phyloP scores from a whole-genome alignment of 371 early-diverging fungal genomes.

The Apophysomyces ossiformis region DNA sequence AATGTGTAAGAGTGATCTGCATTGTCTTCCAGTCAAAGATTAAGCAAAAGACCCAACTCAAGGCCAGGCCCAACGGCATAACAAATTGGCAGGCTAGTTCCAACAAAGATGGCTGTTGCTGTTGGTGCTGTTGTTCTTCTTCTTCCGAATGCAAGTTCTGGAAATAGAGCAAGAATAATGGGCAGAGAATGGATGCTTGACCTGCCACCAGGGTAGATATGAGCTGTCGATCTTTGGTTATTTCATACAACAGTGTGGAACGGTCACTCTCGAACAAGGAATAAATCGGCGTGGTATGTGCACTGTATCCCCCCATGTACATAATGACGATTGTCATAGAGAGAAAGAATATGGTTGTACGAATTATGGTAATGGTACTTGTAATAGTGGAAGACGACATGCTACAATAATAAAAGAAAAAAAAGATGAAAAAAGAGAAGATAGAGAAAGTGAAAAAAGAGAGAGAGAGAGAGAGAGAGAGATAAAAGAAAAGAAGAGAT shows the following conservation, averaged over 20 bases:
- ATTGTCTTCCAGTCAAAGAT: conserved; percentile 42
- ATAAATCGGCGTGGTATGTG: conserved; percentile 24
- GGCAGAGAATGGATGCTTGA: conserved; percentile 49
- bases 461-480: no score
- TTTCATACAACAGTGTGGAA: conserved; percentile 21
- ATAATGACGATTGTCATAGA: conserved; percentile 33
- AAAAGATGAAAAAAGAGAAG: conserved; percentile 11
- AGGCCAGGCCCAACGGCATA: conserved; percentile 45
- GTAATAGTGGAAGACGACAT: conserved; percentile 30
- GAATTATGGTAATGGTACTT: conserved; percentile 20
- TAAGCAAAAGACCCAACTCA: conserved; percentile 50
- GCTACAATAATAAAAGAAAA: conserved; percentile 8
- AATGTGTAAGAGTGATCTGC: conserved; percentile 3
- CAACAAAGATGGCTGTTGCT: background rate
- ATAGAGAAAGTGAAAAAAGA: conserved; percentile 11
- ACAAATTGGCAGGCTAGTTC: conserved; percentile 40
- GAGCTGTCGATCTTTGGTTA: conserved; percentile 45
- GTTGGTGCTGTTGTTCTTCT: background rate
- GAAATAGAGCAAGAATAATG: conserved; percentile 32
- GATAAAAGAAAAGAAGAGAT: conserved; percentile 1
- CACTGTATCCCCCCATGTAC: conserved; percentile 35
- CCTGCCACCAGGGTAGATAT: conserved; percentile 51
- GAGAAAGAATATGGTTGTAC: conserved; percentile 29
- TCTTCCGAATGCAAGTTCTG: background rate
- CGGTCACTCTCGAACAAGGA: conserved; percentile 15